Evolutionary conservation across 2,329 filamentous ascomycete species (phyloP).

Genomic region (Colletotrichum shisoi): DNA sequence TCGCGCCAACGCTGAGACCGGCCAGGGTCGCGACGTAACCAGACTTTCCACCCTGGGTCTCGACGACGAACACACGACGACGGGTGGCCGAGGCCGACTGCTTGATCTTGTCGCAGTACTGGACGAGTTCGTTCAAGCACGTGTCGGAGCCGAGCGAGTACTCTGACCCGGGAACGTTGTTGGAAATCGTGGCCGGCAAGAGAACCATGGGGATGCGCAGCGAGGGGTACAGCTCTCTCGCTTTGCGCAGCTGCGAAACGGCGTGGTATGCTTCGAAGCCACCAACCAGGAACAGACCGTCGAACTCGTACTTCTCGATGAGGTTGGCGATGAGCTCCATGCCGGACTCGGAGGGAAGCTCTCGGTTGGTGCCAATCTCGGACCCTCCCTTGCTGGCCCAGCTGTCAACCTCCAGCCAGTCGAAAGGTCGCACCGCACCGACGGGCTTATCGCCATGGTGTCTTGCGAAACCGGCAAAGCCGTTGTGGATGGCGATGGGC

Average conservation of each 20-base stretch:
- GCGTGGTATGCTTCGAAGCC: constrained; percentile 98
- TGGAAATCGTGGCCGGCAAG: constrained; percentile 95
- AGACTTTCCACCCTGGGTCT: constrained; percentile 93
- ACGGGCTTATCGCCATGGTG: constrained; percentile 86
- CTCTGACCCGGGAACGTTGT: constrained; percentile 97
- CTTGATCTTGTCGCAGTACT: constrained; percentile 97
- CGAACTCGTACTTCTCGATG: constrained; percentile 86
- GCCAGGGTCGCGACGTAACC: constrained; percentile 93
- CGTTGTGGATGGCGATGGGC: constrained; percentile 92
- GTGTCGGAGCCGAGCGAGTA: constrained; percentile 97
- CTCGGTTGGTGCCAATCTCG: constrained; percentile 97
- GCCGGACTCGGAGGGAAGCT: constrained; percentile 84
- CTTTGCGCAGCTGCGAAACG: constrained; percentile 84
- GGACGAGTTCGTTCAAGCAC: constrained; percentile 91
- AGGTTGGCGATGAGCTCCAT: constrained; percentile 82
- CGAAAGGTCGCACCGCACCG: constrained; percentile 82
- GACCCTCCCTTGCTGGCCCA: constrained; percentile 98
- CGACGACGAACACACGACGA: constrained; percentile 94
- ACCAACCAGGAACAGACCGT: constrained; percentile 89
- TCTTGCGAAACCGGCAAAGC: constrained; percentile 90
- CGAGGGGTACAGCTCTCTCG: constrained; percentile 77
- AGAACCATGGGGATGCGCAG: constrained; percentile 93
- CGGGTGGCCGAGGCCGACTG: constrained; percentile 94
- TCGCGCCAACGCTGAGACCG: constrained; percentile 88
- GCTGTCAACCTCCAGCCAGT: constrained; percentile 91